A percentile compares a stretch with the other conserved stretches of the same genome.
These are phyloP conservation scores for Coniferiporia sulphurascens DNA, from an alignment of 1,284 basidiomycete species.

Conservation along the genomic window DNA sequence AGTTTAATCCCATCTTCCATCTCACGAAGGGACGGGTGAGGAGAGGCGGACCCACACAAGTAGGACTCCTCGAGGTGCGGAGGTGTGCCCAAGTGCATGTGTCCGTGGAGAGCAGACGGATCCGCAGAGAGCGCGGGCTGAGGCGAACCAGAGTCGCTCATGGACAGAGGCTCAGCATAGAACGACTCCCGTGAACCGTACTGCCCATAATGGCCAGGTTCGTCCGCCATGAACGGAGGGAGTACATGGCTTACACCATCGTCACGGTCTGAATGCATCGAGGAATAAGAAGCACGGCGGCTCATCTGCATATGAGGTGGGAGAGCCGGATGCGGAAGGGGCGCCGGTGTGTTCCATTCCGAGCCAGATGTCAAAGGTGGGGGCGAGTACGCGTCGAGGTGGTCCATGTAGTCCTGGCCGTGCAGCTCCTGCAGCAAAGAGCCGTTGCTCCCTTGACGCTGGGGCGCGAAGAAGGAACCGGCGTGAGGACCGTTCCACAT, in stretches of 20 bases:
- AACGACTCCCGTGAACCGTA: constrained; percentile 35
- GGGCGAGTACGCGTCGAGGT: constrained; percentile 34
- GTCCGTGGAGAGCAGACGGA: constrained; percentile 26
- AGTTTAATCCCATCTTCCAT: constrained; percentile 56
- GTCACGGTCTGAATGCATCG: constrained; percentile 60
- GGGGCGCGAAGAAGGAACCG: constrained; percentile 31
- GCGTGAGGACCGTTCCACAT: constrained; percentile 27
- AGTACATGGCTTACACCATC: constrained; percentile 31
- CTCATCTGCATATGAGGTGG: constrained; percentile 32
- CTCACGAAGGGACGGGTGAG: constrained; percentile 42
- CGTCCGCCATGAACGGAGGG: constrained; percentile 30
- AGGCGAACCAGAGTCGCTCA: constrained; percentile 39
- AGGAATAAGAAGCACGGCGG: constrained; percentile 68
- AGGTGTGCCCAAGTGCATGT: constrained; percentile 16
- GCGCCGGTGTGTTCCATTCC: constrained; percentile 32
- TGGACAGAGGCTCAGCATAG: constrained; percentile 37
- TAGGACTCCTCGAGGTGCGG: constrained; percentile 25
- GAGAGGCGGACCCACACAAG: constrained; percentile 38
- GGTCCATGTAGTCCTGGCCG: constrained; percentile 35
- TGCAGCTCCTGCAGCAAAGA: constrained; percentile 69
- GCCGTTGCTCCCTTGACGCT: constrained; percentile 32
- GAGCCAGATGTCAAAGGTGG: constrained; percentile 25
- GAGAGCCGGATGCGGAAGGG: constrained; percentile 28
- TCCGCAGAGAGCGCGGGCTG: constrained; percentile 31
- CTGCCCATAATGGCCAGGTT: constrained; percentile 31